phyloP scores from a whole-genome alignment of 2,329 filamentous ascomycete species.

The Claviceps capensis region DNA sequence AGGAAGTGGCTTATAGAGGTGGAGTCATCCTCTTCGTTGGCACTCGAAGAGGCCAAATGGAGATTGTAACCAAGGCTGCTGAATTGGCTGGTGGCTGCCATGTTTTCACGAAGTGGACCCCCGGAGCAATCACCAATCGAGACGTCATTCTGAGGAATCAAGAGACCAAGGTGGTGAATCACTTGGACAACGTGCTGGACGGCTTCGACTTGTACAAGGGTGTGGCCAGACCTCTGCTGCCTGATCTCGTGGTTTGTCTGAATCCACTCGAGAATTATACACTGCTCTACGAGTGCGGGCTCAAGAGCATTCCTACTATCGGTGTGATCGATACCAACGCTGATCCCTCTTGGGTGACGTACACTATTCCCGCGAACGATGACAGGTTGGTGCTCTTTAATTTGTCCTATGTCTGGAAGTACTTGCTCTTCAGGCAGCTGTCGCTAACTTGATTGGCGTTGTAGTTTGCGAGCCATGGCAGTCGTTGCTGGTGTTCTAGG shows the following conservation, averaged over 20 bases:
- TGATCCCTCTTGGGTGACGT: constrained; percentile 88
- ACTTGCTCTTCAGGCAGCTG: not conserved
- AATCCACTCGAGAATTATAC: constrained; percentile 91
- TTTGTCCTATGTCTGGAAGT: not conserved
- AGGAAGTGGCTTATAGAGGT: constrained; percentile 69
- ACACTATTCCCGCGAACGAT: constrained; percentile 92
- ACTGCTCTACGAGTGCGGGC: constrained; percentile 77
- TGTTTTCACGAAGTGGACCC: constrained; percentile 84
- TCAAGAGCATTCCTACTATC: constrained; percentile 83
- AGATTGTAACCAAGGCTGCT: constrained; percentile 69
- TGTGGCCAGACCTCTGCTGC: constrained; percentile 54
- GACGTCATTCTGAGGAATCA: constrained; percentile 70
- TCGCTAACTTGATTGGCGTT: constrained; percentile 3
- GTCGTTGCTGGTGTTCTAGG: constrained; percentile 79
- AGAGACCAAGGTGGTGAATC: constrained; percentile 61
- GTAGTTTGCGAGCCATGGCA: constrained; percentile 64
- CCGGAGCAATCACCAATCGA: constrained; percentile 84
- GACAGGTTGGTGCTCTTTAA: constrained; percentile 50
- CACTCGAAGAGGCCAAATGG: constrained; percentile 68
- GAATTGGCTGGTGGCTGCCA: constrained; percentile 68
- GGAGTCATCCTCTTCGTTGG: constrained; percentile 87
- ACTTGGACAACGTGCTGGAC: constrained; percentile 44
- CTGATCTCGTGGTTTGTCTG: constrained; percentile 82
- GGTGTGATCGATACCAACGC: constrained; percentile 89
- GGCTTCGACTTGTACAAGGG: constrained; percentile 54